Evolutionary conservation across 1,139 yeast species (phyloP), one percentile per base, ranked within the genome.

Genomic region (Sugiyamaella xylanicola): DNA sequence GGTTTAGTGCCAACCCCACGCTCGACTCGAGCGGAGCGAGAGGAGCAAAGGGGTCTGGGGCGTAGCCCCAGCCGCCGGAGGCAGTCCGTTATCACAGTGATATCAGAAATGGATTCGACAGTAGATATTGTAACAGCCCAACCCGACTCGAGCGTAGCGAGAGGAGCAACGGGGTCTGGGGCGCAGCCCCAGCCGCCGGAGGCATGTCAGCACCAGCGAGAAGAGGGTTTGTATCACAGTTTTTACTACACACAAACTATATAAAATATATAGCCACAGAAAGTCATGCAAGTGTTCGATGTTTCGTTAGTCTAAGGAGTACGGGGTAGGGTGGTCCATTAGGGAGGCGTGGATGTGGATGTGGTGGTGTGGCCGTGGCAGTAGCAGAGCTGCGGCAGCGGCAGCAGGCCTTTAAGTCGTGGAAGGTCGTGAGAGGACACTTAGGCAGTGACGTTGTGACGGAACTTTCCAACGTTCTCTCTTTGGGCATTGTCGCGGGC

Each of bases 401-500:
- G 32, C 32, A 15, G 40, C 40, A 22, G 27, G n/a, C n/a, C n/a
- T n/a, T n/a, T 44, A 21, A 27, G 32, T 44, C 27, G 32, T 25
- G 11, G 32, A 25, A 11, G 40, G 25, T 53, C n/a, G n/a, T n/a
- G n/a, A n/a, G n/a, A n/a, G n/a, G n/a, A n/a, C n/a, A n/a, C n/a
- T 51, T 51, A 54, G 29, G 54, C 57, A 41, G 54, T 17, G 15
- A 54, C 37, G 43, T 46, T 51, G 27, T 50, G 56, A n/a, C 56
- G 56, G 47, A 54, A 54, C 19, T 42, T 37, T n/a, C 52, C 51
- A 22, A 59, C 62, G 54, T 65, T 61, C 52, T 63, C 68, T 52
- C 59, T 60, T 53, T 61, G 63, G 22, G 70, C 70, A 51, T 59
- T 65, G 53, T 68, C 72, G 41, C 70, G 61, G 15, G 72, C 68